phyloP scores from a whole-genome alignment of 2,329 filamentous ascomycete species.

The Aspergillus pseudoglaucus region DNA sequence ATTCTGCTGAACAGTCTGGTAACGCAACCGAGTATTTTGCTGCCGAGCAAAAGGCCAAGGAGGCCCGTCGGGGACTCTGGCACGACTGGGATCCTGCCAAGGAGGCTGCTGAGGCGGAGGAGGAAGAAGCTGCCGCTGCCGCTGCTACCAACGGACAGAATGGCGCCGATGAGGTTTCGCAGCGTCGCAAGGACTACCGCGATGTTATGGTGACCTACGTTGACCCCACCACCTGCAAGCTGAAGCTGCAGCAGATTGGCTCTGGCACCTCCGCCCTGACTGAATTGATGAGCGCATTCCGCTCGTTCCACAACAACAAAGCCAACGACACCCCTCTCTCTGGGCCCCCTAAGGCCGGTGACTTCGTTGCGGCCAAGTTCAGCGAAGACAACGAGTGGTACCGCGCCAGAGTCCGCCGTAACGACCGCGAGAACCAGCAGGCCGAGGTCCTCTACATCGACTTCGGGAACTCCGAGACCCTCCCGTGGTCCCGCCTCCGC shows the following conservation, averaged over 20 bases:
- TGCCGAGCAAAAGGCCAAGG: conserved; percentile 84
- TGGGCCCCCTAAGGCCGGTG: conserved; percentile 78
- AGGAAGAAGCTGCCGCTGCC: conserved; percentile 20
- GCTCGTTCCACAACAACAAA: conserved; percentile 79
- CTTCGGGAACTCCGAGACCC: conserved; percentile 88
- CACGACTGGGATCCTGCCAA: conserved; percentile 88
- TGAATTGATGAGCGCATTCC: conserved; percentile 83
- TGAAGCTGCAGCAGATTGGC: conserved; percentile 90
- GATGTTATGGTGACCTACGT: conserved; percentile 90
- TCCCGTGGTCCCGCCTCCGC: conserved; percentile 78
- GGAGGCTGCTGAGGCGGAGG: conserved; percentile 60
- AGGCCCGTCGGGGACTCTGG: conserved; percentile 82
- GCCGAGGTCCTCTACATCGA: conserved; percentile 92
- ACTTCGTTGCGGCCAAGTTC: conserved; percentile 87
- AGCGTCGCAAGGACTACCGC: conserved; percentile 80
- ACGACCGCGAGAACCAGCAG: conserved; percentile 82
- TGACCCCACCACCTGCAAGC: conserved; percentile 64
- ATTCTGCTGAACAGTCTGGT: conserved; percentile 92
- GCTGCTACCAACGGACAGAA: conserved; percentile 40
- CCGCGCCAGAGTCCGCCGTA: conserved; percentile 80
- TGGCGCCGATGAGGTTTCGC: conserved; percentile 50
- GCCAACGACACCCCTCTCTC: conserved; percentile 69
- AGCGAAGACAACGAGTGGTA: conserved; percentile 90
- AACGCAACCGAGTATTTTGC: conserved; percentile 80
- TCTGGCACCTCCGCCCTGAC: conserved; percentile 78